Conservation (phyloP, 495 filamentous ascomycete genomes). For the Aspergillus homomorphus region DNA sequence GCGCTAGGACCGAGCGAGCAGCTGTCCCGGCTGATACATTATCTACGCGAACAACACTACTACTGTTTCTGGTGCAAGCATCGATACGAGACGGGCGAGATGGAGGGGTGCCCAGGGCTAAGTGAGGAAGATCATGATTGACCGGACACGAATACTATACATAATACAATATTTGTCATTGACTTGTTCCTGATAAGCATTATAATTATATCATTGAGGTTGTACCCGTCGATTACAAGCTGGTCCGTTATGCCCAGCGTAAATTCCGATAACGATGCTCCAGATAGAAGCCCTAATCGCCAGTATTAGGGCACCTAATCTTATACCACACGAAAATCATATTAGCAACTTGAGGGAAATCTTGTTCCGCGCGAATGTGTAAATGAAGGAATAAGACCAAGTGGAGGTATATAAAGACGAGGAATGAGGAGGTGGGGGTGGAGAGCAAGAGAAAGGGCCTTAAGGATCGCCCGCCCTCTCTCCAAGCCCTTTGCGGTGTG, state of each 20-base stretch:
- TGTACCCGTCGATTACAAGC: neutral
- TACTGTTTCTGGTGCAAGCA: constrained; percentile 99
- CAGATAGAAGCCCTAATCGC: neutral
- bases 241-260: neutral
- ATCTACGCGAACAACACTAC: constrained; percentile 63
- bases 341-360: neutral
- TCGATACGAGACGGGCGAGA: constrained; percentile 60
- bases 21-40: constrained; percentile 59
- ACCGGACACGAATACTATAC: constrained; percentile 12
- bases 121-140: constrained; percentile 93
- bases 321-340: neutral
- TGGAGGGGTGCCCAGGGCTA: constrained; percentile 87
- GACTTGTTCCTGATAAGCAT: neutral
- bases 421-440: neutral
- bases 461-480: neutral
- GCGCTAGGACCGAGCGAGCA: constrained; percentile 60
- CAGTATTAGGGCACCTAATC: neutral
- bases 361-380: neutral
- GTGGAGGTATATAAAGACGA: neutral
- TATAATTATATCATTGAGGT: neutral
- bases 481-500: neutral
- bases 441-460: neutral
- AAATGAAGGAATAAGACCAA: neutral
- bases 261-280: neutral
- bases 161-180: neutral